Base-by-base conservation (phyloP, 2,329 filamentous ascomycete genomes). In the Pseudogymnoascus destructans region DNA sequence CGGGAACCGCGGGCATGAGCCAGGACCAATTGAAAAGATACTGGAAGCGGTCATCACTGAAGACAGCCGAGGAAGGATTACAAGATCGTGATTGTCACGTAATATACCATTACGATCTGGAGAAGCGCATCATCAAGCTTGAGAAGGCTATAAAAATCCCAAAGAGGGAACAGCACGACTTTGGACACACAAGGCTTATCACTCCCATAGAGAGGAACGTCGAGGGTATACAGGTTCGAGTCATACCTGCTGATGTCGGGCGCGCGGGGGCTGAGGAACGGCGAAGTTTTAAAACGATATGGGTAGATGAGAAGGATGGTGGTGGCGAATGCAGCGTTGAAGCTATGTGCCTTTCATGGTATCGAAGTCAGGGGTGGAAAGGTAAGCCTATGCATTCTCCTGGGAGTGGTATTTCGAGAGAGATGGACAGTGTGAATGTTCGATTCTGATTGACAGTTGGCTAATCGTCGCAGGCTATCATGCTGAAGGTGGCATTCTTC, bases 61-160 rank as follows among this genome's bases (percentile, higher is more conserved):
- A 75, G 6, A 98, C 93, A 0, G 97, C 93, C 67, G 91, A 95
- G 70, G 75, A 80, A 38, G 93, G 89, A 0, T 77, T 98, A 0
- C 86, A 95, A 68, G 93, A 98, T 66, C 82, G 83, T 25, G 80
- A 93, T 59, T 95, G 92, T 60, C 93, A 98, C 70, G 72, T 95
- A 21, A 93, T 95, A 60, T 92, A 89, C 69, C 92, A 98, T 68
- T 89, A 95, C 67, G 92, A 97, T 66, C 74, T 98, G 5, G 92
- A 97, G 70, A 97, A 95, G 70, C 85, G 93, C 1, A 81, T 96
- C n/a, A 79, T 81, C 55, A 97, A 96, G 71, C 79, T 98, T 0
- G 93, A 98, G 70, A 92, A 84, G 67, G 80, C 82, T 33, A 76
- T 97, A 5, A 89, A 86, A 61, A 80, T 96, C 19, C 85, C 89